Evolutionary conservation across 2,329 filamentous ascomycete species (phyloP).

Genomic region (Colletotrichum sp.): DNA sequence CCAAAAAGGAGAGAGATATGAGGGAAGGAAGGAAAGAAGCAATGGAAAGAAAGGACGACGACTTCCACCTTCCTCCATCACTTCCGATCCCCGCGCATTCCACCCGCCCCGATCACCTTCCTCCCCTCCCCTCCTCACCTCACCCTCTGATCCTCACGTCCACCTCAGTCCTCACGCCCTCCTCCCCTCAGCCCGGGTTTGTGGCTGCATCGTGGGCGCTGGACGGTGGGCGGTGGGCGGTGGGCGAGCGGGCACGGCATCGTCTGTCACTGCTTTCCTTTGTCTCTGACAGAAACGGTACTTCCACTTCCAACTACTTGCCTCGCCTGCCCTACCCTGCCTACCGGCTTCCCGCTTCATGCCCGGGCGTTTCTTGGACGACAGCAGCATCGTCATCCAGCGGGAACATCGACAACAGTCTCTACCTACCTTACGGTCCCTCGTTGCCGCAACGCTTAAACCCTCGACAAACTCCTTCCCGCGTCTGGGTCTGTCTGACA

Average conservation of each 20-base stretch:
- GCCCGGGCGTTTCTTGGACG: background rate
- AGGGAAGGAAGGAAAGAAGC: background rate
- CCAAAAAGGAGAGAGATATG: background rate
- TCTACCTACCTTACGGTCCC: background rate
- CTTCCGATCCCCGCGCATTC: conserved; percentile 19
- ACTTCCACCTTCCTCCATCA: background rate
- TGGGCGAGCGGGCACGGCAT: background rate
- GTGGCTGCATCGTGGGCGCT: conserved; percentile 10
- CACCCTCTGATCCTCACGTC: background rate
- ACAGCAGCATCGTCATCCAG: background rate
- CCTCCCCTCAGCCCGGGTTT: background rate
- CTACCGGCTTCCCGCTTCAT: background rate
- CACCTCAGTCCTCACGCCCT: background rate
- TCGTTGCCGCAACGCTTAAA: background rate
- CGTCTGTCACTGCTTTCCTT: background rate
- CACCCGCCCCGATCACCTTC: conserved; percentile 16
- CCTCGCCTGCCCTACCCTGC: background rate
- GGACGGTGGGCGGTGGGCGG: background rate
- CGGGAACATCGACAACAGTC: background rate
- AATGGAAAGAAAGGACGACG: background rate
- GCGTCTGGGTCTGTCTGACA: background rate
- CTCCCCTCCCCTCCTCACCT: background rate
- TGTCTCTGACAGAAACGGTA: background rate
- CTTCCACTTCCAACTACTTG: background rate
- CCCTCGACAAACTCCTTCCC: background rate